A percentile compares a stretch with the other conserved stretches of the same genome.
These are phyloP conservation scores for Brassica carinata DNA, from an alignment of 345 rosid species.

Conservation along the genomic window DNA sequence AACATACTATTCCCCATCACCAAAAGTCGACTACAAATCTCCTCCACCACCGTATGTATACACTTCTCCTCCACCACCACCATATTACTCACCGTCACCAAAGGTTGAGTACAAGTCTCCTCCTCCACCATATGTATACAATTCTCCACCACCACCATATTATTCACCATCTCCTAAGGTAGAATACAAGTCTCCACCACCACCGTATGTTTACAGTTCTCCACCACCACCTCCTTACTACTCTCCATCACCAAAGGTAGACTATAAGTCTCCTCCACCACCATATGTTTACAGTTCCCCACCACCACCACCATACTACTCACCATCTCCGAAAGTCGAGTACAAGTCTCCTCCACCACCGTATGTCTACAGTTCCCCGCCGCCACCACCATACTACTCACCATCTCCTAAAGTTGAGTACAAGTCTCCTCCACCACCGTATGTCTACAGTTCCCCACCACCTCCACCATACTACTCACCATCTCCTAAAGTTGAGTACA, in stretches of 20 bases:
- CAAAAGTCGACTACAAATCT: slow-evolving; percentile 1
- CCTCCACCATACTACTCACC: slow-evolving; percentile 6
- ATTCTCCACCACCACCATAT: neutral
- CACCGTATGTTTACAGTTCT: neutral
- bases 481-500: neutral
- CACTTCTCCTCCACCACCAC: slow-evolving; percentile 1
- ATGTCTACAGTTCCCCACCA: slow-evolving; percentile 15
- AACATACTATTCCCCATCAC: neutral
- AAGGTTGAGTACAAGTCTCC: neutral
- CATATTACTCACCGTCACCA: neutral
- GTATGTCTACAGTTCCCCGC: slow-evolving; percentile 12
- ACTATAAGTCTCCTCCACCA: slow-evolving; percentile 20
- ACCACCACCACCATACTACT: slow-evolving; percentile 12
- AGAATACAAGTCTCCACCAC: neutral
- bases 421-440: slow-evolving; percentile 28
- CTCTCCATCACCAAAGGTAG: neutral
- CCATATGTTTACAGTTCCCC: slow-evolving; percentile 13
- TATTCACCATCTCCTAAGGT: neutral
- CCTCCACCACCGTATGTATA: neutral
- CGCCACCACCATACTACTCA: neutral
- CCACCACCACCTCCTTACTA: slow-evolving; percentile 11
- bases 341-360: slow-evolving; percentile 22
- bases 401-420: neutral
- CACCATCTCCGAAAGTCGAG: neutral
- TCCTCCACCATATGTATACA: neutral